A percentile compares a stretch with the other conserved stretches of the same genome.
Conservation (phyloP, 495 filamentous ascomycete genomes). For the Xylaria cubensis region DNA sequence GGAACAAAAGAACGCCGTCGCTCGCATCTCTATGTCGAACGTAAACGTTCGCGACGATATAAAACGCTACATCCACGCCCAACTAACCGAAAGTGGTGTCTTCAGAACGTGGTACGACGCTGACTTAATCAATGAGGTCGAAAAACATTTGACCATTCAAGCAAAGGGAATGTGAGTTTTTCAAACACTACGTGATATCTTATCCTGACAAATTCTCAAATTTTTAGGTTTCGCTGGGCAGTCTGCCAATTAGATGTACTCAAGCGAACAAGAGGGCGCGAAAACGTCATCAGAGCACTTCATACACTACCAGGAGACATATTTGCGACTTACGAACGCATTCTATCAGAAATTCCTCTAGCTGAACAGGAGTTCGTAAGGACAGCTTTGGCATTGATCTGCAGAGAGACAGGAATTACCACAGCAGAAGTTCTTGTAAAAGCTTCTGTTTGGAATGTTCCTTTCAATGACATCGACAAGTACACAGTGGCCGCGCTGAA, state of each 20-base stretch:
- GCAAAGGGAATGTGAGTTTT: slow-evolving; percentile 50
- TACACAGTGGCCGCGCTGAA: slow-evolving; percentile 33
- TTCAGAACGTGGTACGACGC: slow-evolving; percentile 35
- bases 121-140: slow-evolving; percentile 38
- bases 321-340: slow-evolving; percentile 50
- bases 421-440: slow-evolving; percentile 31
- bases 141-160: slow-evolving; percentile 35
- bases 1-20: slow-evolving; percentile 23
- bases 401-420: slow-evolving; percentile 33
- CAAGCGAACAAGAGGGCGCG: slow-evolving; percentile 30
- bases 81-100: slow-evolving; percentile 26
- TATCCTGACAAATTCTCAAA: background rate
- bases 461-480: slow-evolving; percentile 25
- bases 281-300: slow-evolving; percentile 38
- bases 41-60: slow-evolving; percentile 44
- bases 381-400: slow-evolving; percentile 38
- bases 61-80: slow-evolving; percentile 35
- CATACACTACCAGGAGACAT: slow-evolving; percentile 44
- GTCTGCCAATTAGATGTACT: slow-evolving; percentile 53
- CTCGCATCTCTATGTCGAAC: slow-evolving; percentile 46
- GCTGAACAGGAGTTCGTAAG: slow-evolving; percentile 38
- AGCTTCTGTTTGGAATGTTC: slow-evolving; percentile 35
- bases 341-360: slow-evolving; percentile 38
- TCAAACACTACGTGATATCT: background rate
- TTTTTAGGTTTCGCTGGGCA: slow-evolving; percentile 54